Evolutionary conservation across 169 alveolate species (phyloP).

Genomic region (Plasmodium adleri): DNA sequence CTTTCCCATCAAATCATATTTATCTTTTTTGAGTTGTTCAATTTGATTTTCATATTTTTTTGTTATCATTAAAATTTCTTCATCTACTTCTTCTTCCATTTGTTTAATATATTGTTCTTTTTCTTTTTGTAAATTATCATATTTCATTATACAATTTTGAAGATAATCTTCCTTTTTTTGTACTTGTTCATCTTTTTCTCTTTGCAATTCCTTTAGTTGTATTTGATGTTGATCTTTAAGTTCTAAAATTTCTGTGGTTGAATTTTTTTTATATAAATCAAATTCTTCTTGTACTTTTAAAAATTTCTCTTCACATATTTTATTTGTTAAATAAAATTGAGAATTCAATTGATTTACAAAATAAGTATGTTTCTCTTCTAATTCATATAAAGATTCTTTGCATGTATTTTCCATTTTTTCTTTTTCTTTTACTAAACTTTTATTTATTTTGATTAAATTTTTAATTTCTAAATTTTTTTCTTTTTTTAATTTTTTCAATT

Average conservation of each 20-base stretch:
- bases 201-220: slow-evolving; percentile 21
- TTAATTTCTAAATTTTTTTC: slow-evolving; percentile 56
- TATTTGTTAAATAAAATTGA: slow-evolving; percentile 72
- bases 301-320: slow-evolving; percentile 71
- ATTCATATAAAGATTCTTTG: slow-evolving; percentile 48
- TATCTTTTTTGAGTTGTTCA: slow-evolving; percentile 34
- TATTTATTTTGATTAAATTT: slow-evolving; percentile 56
- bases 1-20: slow-evolving; percentile 37
- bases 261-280: slow-evolving; percentile 39
- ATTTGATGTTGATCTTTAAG: slow-evolving; percentile 48
- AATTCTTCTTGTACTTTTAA: slow-evolving; percentile 64
- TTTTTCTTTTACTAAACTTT: slow-evolving; percentile 56
- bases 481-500: slow-evolving; percentile 57
- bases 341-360: slow-evolving; percentile 75
- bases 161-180: slow-evolving; percentile 42
- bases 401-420: slow-evolving; percentile 61
- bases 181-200: slow-evolving; percentile 35
- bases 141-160: slow-evolving; percentile 5
- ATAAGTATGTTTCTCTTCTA: slow-evolving; percentile 70
- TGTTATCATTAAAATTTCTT: slow-evolving; percentile 68
- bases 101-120: slow-evolving; percentile 57
- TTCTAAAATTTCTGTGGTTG: slow-evolving; percentile 37
- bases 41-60: slow-evolving; percentile 55
- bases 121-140: slow-evolving; percentile 55
- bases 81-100: slow-evolving; percentile 76